A percentile compares a stretch with the other conserved stretches of the same genome.
Conservation (phyloP, 352 stramenopile genomes). For the Phytophthora uliginosa region DNA sequence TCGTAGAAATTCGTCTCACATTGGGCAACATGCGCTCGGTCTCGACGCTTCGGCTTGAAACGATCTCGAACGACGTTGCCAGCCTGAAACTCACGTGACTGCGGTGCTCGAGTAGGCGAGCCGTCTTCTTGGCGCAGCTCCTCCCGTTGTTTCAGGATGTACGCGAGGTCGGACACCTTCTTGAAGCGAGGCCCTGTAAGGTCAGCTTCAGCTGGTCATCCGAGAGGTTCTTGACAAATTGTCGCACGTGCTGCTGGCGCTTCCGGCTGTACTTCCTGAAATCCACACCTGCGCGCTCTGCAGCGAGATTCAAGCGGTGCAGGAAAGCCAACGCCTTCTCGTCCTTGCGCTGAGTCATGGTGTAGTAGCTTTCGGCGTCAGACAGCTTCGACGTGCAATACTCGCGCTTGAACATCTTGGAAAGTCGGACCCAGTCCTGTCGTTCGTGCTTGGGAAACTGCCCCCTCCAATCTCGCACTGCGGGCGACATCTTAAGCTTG, state of each 20-base stretch:
- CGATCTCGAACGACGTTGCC: too few species aligned
- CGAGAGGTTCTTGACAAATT: background rate
- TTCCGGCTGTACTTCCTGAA: background rate
- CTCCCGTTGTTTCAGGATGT: background rate
- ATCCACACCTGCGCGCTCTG: background rate
- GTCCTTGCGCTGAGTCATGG: background rate
- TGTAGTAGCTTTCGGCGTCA: background rate
- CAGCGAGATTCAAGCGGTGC: too few species aligned
- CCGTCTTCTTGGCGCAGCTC: too few species aligned
- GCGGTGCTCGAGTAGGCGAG: too few species aligned
- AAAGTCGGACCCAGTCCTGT: background rate
- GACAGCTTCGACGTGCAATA: background rate
- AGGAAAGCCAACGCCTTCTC: background rate
- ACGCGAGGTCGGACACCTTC: background rate
- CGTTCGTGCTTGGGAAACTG: background rate
- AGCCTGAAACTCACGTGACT: too few species aligned
- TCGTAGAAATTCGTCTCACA: too few species aligned
- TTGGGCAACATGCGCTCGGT: too few species aligned
- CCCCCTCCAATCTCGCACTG: background rate
- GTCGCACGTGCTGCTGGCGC: background rate
- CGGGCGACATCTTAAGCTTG: too few species aligned
- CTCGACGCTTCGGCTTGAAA: too few species aligned
- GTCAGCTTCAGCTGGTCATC: background rate
- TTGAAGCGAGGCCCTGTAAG: background rate
- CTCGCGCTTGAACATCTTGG: background rate